phyloP scores from a whole-genome alignment of 1,139 yeast species.

The Yamadazyma spencermartinsiae region DNA sequence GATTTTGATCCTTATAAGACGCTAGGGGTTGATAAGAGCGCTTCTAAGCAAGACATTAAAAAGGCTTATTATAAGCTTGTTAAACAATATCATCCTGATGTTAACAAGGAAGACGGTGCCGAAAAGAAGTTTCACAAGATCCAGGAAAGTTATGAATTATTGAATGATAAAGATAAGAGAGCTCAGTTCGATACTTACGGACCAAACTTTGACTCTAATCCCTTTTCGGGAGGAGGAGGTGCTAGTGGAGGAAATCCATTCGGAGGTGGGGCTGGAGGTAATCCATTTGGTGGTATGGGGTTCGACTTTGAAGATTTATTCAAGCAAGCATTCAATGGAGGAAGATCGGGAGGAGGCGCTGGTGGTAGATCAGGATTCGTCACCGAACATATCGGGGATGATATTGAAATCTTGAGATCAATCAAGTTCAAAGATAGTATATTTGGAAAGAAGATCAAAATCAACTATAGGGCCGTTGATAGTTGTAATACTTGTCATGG shows the following conservation, averaged over 20 bases:
- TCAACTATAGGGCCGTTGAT: conserved; percentile 74
- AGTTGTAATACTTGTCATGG: conserved; percentile 82
- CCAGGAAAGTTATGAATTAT: conserved; percentile 90
- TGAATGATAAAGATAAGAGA: conserved; percentile 84
- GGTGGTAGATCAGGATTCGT: conserved; percentile 44
- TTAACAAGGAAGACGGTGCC: conserved; percentile 86
- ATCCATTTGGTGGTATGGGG: conserved; percentile 50
- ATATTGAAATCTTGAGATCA: conserved; percentile 75
- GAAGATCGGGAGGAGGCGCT: conserved; percentile 39
- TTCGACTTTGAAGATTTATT: conserved; percentile 86
- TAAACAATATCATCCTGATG: conserved; percentile 94
- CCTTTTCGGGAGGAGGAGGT: conserved; percentile 35
- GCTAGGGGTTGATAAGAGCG: conserved; percentile 71
- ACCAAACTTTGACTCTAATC: conserved; percentile 66
- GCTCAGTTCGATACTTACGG: conserved; percentile 93
- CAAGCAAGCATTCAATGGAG: conserved; percentile 66
- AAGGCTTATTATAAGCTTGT: conserved; percentile 93
- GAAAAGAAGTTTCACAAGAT: conserved; percentile 88
- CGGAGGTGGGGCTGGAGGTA: conserved; percentile 32
- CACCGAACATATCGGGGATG: conserved; percentile 85
- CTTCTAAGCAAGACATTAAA: conserved; percentile 83
- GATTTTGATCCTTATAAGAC: conserved; percentile 78
- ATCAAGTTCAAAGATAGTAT: conserved; percentile 85
- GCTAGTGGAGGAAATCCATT: conserved; percentile 48
- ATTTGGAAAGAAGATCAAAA: conserved; percentile 68